A percentile compares a stretch with the other conserved stretches of the same genome.
These are phyloP conservation scores for Fagopyrum homotropicum DNA, from an alignment of 148 eudicot species.

Conservation along the genomic window DNA sequence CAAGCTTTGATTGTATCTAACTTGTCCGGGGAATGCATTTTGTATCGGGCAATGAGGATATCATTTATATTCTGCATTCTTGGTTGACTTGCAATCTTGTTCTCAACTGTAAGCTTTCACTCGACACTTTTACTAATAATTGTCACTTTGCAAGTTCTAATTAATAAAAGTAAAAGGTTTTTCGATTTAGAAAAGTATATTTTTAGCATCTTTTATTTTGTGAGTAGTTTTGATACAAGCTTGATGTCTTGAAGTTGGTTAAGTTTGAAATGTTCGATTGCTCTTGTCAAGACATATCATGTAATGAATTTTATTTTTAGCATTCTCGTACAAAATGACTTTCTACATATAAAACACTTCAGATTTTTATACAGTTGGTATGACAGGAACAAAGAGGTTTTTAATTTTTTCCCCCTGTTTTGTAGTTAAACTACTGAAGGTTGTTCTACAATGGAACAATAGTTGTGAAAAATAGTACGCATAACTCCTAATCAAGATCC, in stretches of 20 bases:
- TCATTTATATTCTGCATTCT: slow-evolving; percentile 49
- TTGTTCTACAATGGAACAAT: too few relatives aligned
- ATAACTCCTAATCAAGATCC: too few relatives aligned
- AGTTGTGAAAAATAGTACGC: too few relatives aligned
- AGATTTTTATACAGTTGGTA: neutral
- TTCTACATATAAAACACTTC: neutral
- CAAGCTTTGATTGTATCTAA: neutral
- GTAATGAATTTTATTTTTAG: neutral
- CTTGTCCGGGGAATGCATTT: neutral
- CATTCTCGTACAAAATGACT: neutral
- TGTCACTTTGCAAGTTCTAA: too few relatives aligned
- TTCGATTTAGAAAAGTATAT: too few relatives aligned
- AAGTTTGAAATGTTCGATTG: too few relatives aligned
- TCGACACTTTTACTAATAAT: neutral
- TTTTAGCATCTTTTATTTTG: too few relatives aligned
- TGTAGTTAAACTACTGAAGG: too few relatives aligned
- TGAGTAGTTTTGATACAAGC: too few relatives aligned
- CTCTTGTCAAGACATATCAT: neutral
- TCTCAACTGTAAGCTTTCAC: slow-evolving; percentile 37
- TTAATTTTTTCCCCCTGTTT: too few relatives aligned
- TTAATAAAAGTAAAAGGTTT: too few relatives aligned
- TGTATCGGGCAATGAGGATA: slow-evolving; percentile 65
- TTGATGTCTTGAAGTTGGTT: neutral
- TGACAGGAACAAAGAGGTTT: too few relatives aligned
- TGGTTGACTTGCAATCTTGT: slow-evolving; percentile 73